Percentiles rank a stretch among this genome's conserved stretches.
These are phyloP conservation scores for Colletotrichum camelliae DNA, from an alignment of 2,329 filamentous ascomycete genomes.

Conservation along the genomic window DNA sequence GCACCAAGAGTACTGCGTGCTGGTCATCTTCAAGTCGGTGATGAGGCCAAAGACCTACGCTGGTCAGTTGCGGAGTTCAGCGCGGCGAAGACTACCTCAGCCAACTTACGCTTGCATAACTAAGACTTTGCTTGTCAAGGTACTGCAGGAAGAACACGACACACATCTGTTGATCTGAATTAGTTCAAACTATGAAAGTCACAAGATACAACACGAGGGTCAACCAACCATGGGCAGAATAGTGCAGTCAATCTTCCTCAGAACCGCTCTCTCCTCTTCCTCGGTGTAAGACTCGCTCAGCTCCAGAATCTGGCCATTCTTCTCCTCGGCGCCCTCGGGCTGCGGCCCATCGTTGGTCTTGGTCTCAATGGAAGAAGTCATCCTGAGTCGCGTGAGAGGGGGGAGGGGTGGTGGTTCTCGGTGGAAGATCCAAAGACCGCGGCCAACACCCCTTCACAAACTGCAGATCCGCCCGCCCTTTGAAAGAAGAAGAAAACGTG, in stretches of 20 bases:
- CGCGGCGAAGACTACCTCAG: no score
- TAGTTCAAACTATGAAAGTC: neutral
- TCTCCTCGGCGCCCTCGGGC: constrained; percentile 9
- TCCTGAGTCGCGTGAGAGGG: neutral
- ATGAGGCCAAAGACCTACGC: constrained; percentile 48
- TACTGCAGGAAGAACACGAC: constrained; percentile 49
- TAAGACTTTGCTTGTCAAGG: constrained; percentile 54
- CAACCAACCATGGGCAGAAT: constrained; percentile 33
- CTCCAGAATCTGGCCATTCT: constrained; percentile 22
- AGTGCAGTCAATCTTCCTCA: constrained; percentile 37
- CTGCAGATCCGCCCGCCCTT: neutral
- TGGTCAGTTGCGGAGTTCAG: neutral
- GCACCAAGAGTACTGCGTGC: constrained; percentile 54
- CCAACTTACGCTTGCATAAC: constrained; percentile 42
- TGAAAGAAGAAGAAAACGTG: neutral
- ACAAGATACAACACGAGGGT: no score
- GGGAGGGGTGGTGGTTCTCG: neutral
- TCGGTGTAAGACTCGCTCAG: constrained; percentile 25
- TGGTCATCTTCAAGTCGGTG: constrained; percentile 48
- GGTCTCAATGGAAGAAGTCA: neutral
- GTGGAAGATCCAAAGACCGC: neutral
- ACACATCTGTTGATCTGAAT: constrained; percentile 36
- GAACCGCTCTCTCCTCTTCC: constrained; percentile 35
- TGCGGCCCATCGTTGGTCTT: neutral
- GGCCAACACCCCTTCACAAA: neutral